Conservation (phyloP, 2,329 filamentous ascomycete species). For the Bertia moriformis region DNA sequence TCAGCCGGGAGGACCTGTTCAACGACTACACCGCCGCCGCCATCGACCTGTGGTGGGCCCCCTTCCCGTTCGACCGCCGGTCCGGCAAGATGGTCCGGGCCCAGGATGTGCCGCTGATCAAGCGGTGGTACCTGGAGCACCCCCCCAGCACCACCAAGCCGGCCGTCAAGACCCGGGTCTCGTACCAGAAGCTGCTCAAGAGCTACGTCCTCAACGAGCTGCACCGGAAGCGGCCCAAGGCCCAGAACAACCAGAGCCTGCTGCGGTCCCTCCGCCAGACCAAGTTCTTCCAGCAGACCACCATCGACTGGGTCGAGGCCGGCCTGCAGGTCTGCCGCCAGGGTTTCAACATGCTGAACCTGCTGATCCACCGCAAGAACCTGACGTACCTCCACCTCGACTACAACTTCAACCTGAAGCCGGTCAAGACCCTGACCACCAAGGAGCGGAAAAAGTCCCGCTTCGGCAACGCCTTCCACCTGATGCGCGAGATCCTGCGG, state of each 20-base stretch:
- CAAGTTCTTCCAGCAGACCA: conserved; percentile 99
- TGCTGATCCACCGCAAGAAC: conserved; percentile 96
- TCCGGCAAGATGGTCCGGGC: conserved; percentile 93
- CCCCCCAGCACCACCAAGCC: conserved; percentile 65
- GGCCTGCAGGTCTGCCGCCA: conserved; percentile 95
- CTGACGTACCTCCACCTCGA: conserved; percentile 95
- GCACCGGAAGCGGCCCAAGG: conserved; percentile 89
- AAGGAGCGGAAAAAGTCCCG: conserved; percentile 99
- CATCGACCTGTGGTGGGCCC: conserved; percentile 95
- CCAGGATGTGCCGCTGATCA: conserved; percentile 90
- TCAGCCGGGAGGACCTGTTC: conserved; percentile 76
- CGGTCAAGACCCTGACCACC: conserved; percentile 93
- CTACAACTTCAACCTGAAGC: conserved; percentile 99
- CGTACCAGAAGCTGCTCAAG: conserved; percentile 95
- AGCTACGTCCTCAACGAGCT: conserved; percentile 91
- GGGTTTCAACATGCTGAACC: conserved; percentile 97
- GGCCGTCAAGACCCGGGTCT: conserved; percentile 91
- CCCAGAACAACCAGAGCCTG: conserved; percentile 85
- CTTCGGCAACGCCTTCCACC: conserved; percentile 95
- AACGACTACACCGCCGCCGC: conserved; percentile 80
- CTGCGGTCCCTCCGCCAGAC: conserved; percentile 83
- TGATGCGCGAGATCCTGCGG: conserved; percentile 94
- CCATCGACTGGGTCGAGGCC: conserved; percentile 97
- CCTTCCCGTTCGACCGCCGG: conserved; percentile 84
- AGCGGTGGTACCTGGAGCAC: conserved; percentile 97